These are phyloP conservation scores for Arthroderma sp. DNA, from an alignment of 2,329 filamentous ascomycete genomes.

Conservation along the genomic window DNA sequence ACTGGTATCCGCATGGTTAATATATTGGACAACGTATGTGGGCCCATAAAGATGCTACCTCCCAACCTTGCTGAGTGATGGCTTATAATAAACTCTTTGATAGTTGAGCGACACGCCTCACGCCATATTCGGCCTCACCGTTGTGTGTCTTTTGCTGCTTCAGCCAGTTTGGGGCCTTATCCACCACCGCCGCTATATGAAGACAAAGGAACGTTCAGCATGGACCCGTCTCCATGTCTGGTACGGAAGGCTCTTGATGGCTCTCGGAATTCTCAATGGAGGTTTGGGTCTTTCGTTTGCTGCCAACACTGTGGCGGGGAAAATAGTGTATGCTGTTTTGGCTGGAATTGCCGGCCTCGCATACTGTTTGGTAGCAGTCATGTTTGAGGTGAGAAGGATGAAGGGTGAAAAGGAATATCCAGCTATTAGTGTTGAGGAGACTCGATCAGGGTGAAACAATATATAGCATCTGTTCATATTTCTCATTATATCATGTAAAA, in stretches of 20 bases:
- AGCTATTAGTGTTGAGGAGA: too few relatives aligned
- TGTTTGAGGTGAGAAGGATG: too few relatives aligned
- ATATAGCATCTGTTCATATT: too few relatives aligned
- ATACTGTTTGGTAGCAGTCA: background rate
- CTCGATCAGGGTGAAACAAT: too few relatives aligned
- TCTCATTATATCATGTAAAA: too few relatives aligned
- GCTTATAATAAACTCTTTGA: too few relatives aligned
- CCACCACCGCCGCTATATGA: slow-evolving; percentile 18
- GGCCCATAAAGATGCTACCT: background rate
- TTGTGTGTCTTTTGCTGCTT: slow-evolving; percentile 17
- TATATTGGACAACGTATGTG: slow-evolving; percentile 12
- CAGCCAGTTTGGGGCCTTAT: slow-evolving; percentile 19
- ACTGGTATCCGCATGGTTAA: slow-evolving; percentile 19
- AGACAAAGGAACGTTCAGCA: slow-evolving; percentile 3
- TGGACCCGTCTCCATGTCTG: slow-evolving; percentile 35
- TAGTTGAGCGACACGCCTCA: slow-evolving; percentile 13
- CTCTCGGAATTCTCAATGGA: slow-evolving; percentile 44
- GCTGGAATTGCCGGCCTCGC: slow-evolving; percentile 32
- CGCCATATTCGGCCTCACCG: slow-evolving; percentile 17
- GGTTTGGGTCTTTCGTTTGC: slow-evolving; percentile 40
- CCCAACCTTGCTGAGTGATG: too few relatives aligned
- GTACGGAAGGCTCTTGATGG: slow-evolving; percentile 38
- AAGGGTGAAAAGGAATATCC: too few relatives aligned
- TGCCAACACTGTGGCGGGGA: slow-evolving; percentile 22
- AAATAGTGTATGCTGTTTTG: slow-evolving; percentile 37